Conservation (phyloP, 495 filamentous ascomycete species). For the Rhizodiscina lignyota region DNA sequence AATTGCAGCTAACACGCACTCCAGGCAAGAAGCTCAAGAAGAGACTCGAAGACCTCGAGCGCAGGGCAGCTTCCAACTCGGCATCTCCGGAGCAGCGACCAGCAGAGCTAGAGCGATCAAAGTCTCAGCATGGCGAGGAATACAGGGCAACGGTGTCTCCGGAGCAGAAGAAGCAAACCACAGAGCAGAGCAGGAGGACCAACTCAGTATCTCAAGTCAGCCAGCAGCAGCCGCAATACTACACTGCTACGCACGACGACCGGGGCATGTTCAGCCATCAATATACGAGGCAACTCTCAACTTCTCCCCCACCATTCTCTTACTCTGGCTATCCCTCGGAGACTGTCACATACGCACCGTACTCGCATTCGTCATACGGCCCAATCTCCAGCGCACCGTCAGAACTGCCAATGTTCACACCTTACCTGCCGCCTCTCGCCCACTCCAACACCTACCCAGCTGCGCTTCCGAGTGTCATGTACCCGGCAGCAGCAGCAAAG, state of each 20-base stretch:
- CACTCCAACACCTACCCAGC: conserved; percentile 38
- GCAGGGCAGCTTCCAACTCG: conserved; percentile 72
- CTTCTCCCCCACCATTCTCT: conserved; percentile 53
- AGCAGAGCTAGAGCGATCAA: conserved; percentile 31
- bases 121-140: conserved; percentile 31
- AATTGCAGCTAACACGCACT: background rate
- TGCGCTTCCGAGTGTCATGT: conserved; percentile 51
- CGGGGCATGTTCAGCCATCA: conserved; percentile 45
- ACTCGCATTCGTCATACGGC: conserved; percentile 50
- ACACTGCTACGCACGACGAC: conserved; percentile 20
- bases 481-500: conserved; percentile 35
- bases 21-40: conserved; percentile 98
- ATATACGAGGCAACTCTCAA: conserved; percentile 51
- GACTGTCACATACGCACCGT: conserved; percentile 45
- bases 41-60: conserved; percentile 88
- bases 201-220: no score
- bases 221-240: conserved; percentile 11
- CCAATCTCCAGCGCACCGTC: conserved; percentile 32
- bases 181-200: background rate
- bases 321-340: conserved; percentile 57
- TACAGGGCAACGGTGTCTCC: conserved; percentile 22
- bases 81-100: conserved; percentile 47
- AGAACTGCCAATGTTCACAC: conserved; percentile 38
- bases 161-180: conserved; percentile 9
- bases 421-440: conserved; percentile 47